Evolutionary conservation across 768 basidiomycete species (phyloP).

Genomic region (Xanthoconium stramineum): DNA sequence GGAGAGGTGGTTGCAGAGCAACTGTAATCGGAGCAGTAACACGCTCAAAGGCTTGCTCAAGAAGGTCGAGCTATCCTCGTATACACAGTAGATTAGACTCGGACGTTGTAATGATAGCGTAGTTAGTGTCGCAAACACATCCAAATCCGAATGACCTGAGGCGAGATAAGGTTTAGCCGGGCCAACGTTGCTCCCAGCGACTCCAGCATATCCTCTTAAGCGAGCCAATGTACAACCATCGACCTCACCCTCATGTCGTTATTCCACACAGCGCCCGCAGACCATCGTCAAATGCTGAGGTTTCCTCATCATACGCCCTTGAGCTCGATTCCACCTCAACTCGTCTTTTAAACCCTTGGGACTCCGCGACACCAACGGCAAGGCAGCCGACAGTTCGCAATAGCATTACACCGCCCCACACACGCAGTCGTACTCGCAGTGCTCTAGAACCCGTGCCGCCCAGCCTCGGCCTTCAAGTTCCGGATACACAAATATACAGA

Average conservation of each 20-base stretch:
- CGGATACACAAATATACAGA: constrained; percentile 52
- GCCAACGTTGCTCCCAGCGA: background rate
- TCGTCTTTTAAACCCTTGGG: constrained; percentile 34
- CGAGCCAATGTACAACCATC: constrained; percentile 26
- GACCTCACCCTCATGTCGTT: constrained; percentile 34
- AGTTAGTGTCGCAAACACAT: constrained; percentile 9
- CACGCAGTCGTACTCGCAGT: constrained; percentile 39
- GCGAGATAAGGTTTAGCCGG: constrained; percentile 15
- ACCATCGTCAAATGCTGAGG: constrained; percentile 28
- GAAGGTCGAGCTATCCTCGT: constrained; percentile 65
- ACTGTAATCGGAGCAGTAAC: constrained; percentile 82
- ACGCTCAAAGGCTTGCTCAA: constrained; percentile 79
- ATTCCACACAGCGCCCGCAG: constrained; percentile 38
- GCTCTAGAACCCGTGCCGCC: constrained; percentile 28
- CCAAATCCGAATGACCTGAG: constrained; percentile 18
- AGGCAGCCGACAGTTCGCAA: constrained; percentile 21
- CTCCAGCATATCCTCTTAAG: background rate
- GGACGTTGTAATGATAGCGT: background rate
- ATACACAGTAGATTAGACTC: constrained; percentile 27
- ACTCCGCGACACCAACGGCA: constrained; percentile 26
- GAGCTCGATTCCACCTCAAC: constrained; percentile 26
- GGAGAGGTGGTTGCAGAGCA: constrained; percentile 82
- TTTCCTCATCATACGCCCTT: constrained; percentile 31
- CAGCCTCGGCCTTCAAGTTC: constrained; percentile 37
- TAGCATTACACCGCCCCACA: constrained; percentile 20